phyloP scores from a whole-genome alignment of 805 yeast genomes.

The Clavispora phyllophila region DNA sequence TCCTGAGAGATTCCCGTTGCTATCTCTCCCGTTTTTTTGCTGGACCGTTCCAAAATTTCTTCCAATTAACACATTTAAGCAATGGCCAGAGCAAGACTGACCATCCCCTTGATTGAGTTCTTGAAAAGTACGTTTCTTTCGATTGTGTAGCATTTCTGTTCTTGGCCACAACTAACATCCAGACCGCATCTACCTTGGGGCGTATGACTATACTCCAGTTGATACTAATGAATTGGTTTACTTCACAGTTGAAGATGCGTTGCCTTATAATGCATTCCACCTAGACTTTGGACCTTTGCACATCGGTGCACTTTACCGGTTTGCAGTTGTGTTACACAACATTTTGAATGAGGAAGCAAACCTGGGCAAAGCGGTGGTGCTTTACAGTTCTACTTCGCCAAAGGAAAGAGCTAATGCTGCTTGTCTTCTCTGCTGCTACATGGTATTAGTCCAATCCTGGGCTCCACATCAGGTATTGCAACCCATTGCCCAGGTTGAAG shows the following conservation, averaged over 20 bases:
- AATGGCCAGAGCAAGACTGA: slow-evolving; percentile 9
- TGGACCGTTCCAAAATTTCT: background rate
- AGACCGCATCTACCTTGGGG: slow-evolving; percentile 81
- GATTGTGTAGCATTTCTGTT: background rate
- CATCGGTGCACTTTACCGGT: slow-evolving; percentile 87
- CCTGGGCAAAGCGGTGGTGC: slow-evolving; percentile 83
- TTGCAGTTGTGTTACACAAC: slow-evolving; percentile 92
- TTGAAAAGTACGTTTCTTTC: slow-evolving; percentile 33
- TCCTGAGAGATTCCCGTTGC: background rate
- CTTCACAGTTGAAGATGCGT: slow-evolving; percentile 87
- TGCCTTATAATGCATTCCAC: slow-evolving; percentile 93
- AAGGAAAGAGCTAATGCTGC: slow-evolving; percentile 90
- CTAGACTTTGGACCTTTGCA: slow-evolving; percentile 96
- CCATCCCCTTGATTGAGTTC: slow-evolving; percentile 38
- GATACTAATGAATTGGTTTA: slow-evolving; percentile 73
- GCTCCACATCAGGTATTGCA: slow-evolving; percentile 97
- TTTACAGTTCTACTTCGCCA: slow-evolving; percentile 79
- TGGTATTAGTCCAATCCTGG: slow-evolving; percentile 95
- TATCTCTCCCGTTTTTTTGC: background rate
- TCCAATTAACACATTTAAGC: background rate
- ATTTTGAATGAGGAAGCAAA: slow-evolving; percentile 81
- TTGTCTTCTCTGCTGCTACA: slow-evolving; percentile 86
- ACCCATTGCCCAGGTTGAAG: slow-evolving; percentile 86
- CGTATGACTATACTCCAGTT: slow-evolving; percentile 72
- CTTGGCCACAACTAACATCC: slow-evolving; percentile 21